Percentiles rank a stretch among this genome's conserved stretches.
Conservation (phyloP, 2,329 filamentous ascomycete genomes). For the Colletotrichum gloeosporioides region DNA sequence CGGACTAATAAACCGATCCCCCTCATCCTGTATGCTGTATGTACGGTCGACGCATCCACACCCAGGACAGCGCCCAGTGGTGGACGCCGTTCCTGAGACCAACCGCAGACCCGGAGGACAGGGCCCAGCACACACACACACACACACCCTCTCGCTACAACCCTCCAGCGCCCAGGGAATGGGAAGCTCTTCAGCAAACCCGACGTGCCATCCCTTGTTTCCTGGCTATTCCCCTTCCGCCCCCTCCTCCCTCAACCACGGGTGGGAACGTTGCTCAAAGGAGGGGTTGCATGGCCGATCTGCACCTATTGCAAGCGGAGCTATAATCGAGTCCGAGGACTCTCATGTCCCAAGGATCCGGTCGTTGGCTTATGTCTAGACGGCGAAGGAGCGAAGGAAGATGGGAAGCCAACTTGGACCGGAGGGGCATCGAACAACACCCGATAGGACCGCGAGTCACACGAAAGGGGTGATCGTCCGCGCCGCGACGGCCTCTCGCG, state of each 20-base stretch:
- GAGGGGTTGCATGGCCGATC: conserved; percentile 21
- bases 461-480: not conserved
- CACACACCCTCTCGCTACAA: not conserved
- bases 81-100: not conserved
- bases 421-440: conserved; percentile 5
- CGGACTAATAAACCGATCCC: not conserved
- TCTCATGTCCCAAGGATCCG: conserved; percentile 18
- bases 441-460: not conserved
- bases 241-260: not conserved
- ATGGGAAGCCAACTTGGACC: not conserved
- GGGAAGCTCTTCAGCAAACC: conserved; percentile 16
- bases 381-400: not conserved
- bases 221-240: not conserved
- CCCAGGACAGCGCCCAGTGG: not conserved
- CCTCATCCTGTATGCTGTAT: not conserved
- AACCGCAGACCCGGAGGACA: conserved; percentile 7
- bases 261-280: conserved; percentile 5
- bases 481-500: not conserved
- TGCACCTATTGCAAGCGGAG: conserved; percentile 2
- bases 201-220: conserved; percentile 11
- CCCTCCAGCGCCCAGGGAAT: conserved; percentile 9
- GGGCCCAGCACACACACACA: not conserved
- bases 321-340: conserved; percentile 4
- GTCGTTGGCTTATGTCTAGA: conserved; percentile 14
- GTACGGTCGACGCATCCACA: not conserved